A percentile compares a stretch with the other conserved stretches of the same genome.
Evolutionary conservation across 2,329 filamentous ascomycete genomes (phyloP).

Genomic region (Colletotrichum higginsianum): DNA sequence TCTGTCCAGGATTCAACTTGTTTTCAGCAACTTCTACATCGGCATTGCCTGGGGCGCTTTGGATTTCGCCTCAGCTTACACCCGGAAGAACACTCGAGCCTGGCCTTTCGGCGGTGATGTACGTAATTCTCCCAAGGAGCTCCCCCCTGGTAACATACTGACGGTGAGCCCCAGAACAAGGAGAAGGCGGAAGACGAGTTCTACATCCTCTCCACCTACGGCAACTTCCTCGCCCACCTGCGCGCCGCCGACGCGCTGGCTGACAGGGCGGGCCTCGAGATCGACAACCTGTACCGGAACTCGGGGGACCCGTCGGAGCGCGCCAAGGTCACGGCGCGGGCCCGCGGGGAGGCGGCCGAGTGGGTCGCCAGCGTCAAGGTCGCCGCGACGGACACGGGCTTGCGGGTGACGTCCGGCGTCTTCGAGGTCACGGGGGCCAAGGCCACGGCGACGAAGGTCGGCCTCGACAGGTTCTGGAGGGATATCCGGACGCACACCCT

Average conservation of each 20-base stretch:
- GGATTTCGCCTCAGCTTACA: slow-evolving; percentile 69
- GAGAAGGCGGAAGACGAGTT: slow-evolving; percentile 73
- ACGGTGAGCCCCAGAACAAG: slow-evolving; percentile 59
- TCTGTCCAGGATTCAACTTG: slow-evolving; percentile 68
- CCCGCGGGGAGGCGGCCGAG: slow-evolving; percentile 73
- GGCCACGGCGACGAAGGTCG: slow-evolving; percentile 70
- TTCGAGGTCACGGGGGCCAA: slow-evolving; percentile 76
- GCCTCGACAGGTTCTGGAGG: slow-evolving; percentile 76
- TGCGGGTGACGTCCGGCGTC: slow-evolving; percentile 71
- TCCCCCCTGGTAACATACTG: neutral
- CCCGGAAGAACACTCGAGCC: slow-evolving; percentile 67
- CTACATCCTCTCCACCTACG: slow-evolving; percentile 76
- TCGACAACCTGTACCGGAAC: slow-evolving; percentile 62
- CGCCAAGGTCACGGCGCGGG: slow-evolving; percentile 61
- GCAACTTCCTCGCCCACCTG: slow-evolving; percentile 74
- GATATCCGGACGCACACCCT: slow-evolving; percentile 77
- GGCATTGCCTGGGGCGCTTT: slow-evolving; percentile 74
- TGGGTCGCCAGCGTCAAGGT: slow-evolving; percentile 75
- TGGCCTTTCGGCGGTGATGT: slow-evolving; percentile 77
- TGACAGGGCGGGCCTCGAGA: slow-evolving; percentile 67
- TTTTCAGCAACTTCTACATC: slow-evolving; percentile 78
- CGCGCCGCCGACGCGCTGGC: slow-evolving; percentile 72
- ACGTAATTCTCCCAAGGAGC: slow-evolving; percentile 35
- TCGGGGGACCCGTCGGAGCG: slow-evolving; percentile 56
- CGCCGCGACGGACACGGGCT: slow-evolving; percentile 71